phyloP scores from a whole-genome alignment of 1,139 yeast genomes.

The Blastobotrys illinoisensis region DNA sequence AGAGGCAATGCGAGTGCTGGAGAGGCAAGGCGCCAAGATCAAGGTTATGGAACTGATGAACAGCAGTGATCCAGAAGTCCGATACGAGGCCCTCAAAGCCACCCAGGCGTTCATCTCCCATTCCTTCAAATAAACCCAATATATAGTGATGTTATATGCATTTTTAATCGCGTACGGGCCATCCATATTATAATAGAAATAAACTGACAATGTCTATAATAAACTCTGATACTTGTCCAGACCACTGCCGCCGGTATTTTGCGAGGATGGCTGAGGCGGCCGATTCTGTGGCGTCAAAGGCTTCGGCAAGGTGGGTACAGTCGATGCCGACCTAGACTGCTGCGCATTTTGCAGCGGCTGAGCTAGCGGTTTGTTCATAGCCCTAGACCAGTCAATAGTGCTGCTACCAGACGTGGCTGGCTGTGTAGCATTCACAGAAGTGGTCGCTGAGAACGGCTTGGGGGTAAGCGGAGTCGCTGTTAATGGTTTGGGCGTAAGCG shows the following conservation, averaged over 20 bases:
- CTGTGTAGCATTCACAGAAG: too few species aligned
- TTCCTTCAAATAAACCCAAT: slow-evolving; percentile 34
- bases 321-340: not conserved
- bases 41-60: slow-evolving; percentile 83
- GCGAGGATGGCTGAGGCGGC: not conserved
- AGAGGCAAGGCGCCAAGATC: slow-evolving; percentile 54
- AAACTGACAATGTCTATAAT: slow-evolving; percentile 10
- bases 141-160: not conserved
- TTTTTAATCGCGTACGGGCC: not conserved
- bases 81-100: slow-evolving; percentile 91
- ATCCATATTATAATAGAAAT: not conserved
- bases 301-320: slow-evolving; percentile 8
- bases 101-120: slow-evolving; percentile 90
- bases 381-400: slow-evolving; percentile 6
- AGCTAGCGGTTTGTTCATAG: not conserved
- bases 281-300: not conserved
- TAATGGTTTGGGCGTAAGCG: not conserved
- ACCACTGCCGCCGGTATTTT: slow-evolving; percentile 4
- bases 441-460: too few species aligned
- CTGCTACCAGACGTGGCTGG: not conserved
- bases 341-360: not conserved
- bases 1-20: slow-evolving; percentile 45
- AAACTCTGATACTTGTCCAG: slow-evolving; percentile 24
- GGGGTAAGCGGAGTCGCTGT: not conserved
- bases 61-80: slow-evolving; percentile 77